Percentiles rank a stretch among this genome's conserved stretches.
phyloP scores from a whole-genome alignment of 202 grass and related monocot genomes.

The Carex arenaria region DNA sequence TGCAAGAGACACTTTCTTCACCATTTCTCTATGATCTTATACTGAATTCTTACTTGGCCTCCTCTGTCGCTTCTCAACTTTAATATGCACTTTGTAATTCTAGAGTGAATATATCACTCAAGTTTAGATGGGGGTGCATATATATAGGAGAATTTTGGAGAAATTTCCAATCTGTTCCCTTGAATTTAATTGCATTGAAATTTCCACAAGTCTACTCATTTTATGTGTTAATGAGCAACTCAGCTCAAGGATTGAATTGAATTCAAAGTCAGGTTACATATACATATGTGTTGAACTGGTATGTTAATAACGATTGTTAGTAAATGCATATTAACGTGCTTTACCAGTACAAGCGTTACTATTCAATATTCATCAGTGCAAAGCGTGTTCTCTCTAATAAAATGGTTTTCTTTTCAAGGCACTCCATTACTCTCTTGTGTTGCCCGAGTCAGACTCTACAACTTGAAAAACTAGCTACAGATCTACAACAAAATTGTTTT shows the following conservation, averaged over 20 bases:
- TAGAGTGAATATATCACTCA: background rate
- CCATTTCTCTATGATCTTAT: background rate
- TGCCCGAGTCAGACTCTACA: background rate
- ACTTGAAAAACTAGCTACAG: background rate
- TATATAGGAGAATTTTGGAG: slow-evolving; percentile 17
- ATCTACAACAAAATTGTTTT: background rate
- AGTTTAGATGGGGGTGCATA: background rate
- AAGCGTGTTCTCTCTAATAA: background rate
- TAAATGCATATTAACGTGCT: background rate
- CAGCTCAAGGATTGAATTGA: background rate
- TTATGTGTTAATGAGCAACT: background rate
- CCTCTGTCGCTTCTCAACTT: background rate
- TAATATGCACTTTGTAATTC: background rate
- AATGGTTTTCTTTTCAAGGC: background rate
- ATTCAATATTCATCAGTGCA: background rate
- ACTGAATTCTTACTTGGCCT: background rate
- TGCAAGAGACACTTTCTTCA: background rate
- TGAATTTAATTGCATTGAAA: background rate
- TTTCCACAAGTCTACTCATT: background rate
- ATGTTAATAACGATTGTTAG: no score
- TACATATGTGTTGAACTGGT: no score
- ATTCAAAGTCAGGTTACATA: background rate
- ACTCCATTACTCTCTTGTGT: background rate
- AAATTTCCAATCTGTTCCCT: background rate
- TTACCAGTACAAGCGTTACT: background rate